Conservation (phyloP, 345 rosid species). For the Eucalyptus shirleyi region DNA sequence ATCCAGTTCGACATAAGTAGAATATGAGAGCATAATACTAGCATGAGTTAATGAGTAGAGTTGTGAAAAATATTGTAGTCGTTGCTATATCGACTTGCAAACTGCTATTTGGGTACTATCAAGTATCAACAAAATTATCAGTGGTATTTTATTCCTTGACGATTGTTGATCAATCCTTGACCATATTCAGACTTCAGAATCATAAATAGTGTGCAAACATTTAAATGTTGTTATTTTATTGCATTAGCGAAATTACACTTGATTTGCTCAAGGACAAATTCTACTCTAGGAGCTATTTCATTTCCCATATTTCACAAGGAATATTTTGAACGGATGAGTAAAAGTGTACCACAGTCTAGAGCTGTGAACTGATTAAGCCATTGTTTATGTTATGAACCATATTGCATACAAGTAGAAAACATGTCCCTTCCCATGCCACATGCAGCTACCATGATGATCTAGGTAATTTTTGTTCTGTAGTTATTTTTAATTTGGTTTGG, state of each 20-base stretch:
- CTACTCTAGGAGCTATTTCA: background rate
- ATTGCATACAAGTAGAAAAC: background rate
- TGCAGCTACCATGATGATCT: background rate
- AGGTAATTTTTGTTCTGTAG: background rate
- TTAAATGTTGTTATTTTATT: background rate
- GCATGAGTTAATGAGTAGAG: background rate
- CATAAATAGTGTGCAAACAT: background rate
- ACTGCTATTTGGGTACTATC: background rate
- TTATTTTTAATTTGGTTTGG: background rate
- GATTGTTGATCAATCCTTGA: background rate
- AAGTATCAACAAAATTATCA: background rate
- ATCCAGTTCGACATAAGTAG: background rate
- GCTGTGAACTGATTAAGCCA: background rate
- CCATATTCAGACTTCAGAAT: background rate
- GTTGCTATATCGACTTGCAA: background rate
- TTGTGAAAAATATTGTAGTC: background rate
- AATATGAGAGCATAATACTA: background rate
- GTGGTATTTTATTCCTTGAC: background rate
- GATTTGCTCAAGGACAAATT: background rate
- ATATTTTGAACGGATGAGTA: background rate
- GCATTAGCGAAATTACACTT: background rate
- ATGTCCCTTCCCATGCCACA: background rate
- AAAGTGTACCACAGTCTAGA: background rate
- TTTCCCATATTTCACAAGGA: background rate
- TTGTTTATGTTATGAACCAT: background rate